Conservation (phyloP, 768 basidiomycete genomes). For the Hygrophorus pudorinus region DNA sequence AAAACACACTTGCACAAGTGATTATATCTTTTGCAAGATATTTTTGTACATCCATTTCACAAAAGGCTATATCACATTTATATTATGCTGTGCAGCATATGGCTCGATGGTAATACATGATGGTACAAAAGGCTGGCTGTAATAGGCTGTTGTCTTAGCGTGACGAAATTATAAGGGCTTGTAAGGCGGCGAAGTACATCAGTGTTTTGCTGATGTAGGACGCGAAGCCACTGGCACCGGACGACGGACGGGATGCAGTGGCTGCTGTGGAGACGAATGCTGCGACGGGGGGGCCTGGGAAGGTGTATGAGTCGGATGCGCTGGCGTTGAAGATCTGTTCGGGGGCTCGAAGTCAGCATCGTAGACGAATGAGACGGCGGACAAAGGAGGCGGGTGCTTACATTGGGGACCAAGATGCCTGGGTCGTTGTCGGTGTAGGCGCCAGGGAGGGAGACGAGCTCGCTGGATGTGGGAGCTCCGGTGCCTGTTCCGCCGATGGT, state of each 20-base stretch:
- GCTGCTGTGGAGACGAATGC: constrained; percentile 3
- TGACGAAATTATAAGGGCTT: no score
- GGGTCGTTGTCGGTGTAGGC: constrained; percentile 63
- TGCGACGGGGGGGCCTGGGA: constrained; percentile 45
- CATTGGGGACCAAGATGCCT: constrained; percentile 53
- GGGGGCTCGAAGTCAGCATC: not conserved
- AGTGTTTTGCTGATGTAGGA: no score
- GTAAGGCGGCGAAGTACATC: no score
- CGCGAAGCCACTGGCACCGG: constrained; percentile 4
- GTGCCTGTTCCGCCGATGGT: constrained; percentile 43
- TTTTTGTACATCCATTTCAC: no score
- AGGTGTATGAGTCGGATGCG: constrained; percentile 27
- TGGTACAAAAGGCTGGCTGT: no score
- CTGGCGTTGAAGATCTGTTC: constrained; percentile 23
- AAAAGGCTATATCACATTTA: no score
- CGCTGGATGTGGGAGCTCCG: constrained; percentile 32
- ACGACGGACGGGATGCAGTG: not conserved
- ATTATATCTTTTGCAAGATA: no score
- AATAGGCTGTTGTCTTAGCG: no score
- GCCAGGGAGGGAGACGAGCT: constrained; percentile 61
- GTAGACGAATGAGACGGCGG: no score
- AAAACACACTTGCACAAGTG: no score
- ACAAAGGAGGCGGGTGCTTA: constrained; percentile 17
- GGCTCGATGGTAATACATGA: no score
- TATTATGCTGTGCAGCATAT: no score